phyloP scores from a whole-genome alignment of 1,284 basidiomycete genomes.

The Cryptococcus hybrid region DNA sequence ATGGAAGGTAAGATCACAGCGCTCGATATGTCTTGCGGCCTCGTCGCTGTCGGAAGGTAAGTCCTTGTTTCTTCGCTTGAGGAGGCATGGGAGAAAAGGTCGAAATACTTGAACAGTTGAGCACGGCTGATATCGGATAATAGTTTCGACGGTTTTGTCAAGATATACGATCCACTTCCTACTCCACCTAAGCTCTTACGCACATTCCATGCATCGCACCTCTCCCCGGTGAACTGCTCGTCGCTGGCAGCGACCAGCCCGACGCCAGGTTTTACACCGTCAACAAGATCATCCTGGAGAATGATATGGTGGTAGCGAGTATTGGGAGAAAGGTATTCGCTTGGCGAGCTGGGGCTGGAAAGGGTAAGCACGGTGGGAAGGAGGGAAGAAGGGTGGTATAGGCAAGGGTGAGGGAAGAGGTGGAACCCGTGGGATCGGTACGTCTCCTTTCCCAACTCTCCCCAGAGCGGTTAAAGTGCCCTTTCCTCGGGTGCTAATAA shows the following conservation, averaged over 20 bases:
- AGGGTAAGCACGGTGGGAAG: conserved; percentile 34
- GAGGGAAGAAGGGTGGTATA: conserved; percentile 21
- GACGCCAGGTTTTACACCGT: conserved; percentile 35
- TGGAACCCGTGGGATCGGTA: background rate
- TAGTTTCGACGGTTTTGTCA: conserved; percentile 40
- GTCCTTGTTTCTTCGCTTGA: background rate
- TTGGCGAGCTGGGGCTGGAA: conserved; percentile 44
- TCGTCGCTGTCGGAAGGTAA: conserved; percentile 41
- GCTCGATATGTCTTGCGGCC: conserved; percentile 34
- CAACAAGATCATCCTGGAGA: conserved; percentile 46
- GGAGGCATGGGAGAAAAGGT: no score
- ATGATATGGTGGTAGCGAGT: conserved; percentile 43
- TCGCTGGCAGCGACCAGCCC: conserved; percentile 29
- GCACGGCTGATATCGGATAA: background rate
- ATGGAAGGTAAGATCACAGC: conserved; percentile 39
- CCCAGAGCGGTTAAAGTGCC: no score
- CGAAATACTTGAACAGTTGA: background rate
- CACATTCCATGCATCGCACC: conserved; percentile 32
- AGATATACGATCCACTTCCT: conserved; percentile 44
- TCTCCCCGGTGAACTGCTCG: conserved; percentile 31
- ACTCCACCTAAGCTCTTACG: conserved; percentile 29
- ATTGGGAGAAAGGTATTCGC: conserved; percentile 43
- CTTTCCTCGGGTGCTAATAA: no score
- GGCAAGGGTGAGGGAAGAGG: conserved; percentile 21
- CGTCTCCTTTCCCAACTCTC: no score